phyloP scores from a whole-genome alignment of 768 basidiomycete genomes.

The Rhodotorula sphaerocarpa region DNA sequence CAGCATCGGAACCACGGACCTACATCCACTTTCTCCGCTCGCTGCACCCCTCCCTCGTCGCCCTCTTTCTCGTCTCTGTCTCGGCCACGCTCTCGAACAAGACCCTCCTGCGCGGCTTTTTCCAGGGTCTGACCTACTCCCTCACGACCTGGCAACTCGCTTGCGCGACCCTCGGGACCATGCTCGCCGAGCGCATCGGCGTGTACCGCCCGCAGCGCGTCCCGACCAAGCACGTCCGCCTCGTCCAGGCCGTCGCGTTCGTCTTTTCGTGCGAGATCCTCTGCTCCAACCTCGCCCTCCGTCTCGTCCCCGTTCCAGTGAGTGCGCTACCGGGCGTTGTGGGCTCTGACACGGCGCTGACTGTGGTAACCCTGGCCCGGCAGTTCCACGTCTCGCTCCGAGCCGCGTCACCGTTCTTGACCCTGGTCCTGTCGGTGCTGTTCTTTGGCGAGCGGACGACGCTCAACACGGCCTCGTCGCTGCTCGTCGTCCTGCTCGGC shows the following conservation, averaged over 20 bases:
- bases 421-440: conserved; percentile 23
- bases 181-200: conserved; percentile 20
- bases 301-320: conserved; percentile 28
- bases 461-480: conserved; percentile 15
- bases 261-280: conserved; percentile 27
- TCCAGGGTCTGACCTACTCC: conserved; percentile 23
- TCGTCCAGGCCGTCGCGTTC: conserved; percentile 15
- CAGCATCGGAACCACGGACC: conserved; percentile 3
- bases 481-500: conserved; percentile 32
- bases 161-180: conserved; percentile 25
- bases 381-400: conserved; percentile 33
- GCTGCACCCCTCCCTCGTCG: conserved; percentile 19
- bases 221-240: conserved; percentile 3
- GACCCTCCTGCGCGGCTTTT: conserved; percentile 25
- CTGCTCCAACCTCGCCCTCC: conserved; percentile 14
- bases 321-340: too few relatives aligned
- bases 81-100: conserved; percentile 31
- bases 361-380: too few relatives aligned
- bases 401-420: conserved; percentile 29
- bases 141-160: conserved; percentile 24
- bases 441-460: conserved; percentile 21
- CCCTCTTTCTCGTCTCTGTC: conserved; percentile 20
- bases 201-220: conserved; percentile 18
- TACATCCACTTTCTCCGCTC: conserved; percentile 22
- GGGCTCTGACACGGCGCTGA: too few relatives aligned